phyloP scores from a whole-genome alignment of 202 grass and related monocot species.

The Panicum hallii region DNA sequence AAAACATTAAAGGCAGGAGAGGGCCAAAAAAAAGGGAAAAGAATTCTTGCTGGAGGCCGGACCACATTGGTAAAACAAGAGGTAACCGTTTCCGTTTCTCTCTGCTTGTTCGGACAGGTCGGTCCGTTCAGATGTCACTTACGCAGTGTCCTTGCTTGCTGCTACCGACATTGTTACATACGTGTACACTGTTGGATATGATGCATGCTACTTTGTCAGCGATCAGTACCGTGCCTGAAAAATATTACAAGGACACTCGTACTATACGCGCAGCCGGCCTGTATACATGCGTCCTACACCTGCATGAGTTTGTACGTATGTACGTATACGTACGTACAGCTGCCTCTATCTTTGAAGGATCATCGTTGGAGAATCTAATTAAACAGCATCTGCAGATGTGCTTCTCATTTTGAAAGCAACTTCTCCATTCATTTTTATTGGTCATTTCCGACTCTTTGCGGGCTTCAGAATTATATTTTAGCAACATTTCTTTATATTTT shows the following conservation, averaged over 20 bases:
- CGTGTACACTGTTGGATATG: constrained; percentile 17
- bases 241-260: constrained; percentile 29
- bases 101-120: not conserved
- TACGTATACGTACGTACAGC: not conserved
- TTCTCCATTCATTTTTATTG: not conserved
- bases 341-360: not conserved
- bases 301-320: not conserved
- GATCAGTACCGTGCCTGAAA: constrained; percentile 22
- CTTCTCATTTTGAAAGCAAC: not conserved
- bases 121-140: constrained; percentile 11
- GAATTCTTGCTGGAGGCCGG: not conserved
- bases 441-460: not conserved
- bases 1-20: not conserved
- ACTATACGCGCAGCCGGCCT: not conserved
- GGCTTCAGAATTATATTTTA: not conserved
- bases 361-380: not conserved
- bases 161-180: constrained; percentile 31
- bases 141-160: constrained; percentile 15
- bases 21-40: not conserved
- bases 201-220: constrained; percentile 26
- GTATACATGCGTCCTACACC: not conserved
- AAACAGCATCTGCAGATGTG: not conserved
- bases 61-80: constrained; percentile 38
- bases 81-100: not conserved
- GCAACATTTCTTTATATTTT: not conserved